These are phyloP conservation scores for Daedaleopsis nitida DNA, from an alignment of 768 basidiomycete genomes.

Conservation along the genomic window DNA sequence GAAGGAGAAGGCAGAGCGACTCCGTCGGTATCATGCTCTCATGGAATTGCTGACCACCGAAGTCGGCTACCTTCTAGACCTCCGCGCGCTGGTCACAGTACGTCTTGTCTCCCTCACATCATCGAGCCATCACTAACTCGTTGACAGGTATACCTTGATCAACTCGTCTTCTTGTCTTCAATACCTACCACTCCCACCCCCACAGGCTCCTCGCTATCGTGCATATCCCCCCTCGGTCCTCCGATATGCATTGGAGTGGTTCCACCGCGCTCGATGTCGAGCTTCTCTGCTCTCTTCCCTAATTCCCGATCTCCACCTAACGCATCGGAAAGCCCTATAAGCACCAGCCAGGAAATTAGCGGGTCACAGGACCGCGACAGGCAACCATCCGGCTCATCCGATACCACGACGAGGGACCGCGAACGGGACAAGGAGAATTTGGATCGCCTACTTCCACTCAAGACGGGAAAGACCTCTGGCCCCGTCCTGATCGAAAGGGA, in stretches of 20 bases:
- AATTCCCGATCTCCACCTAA: conserved; percentile 12
- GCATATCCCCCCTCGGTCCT: conserved; percentile 5
- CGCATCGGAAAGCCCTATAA: conserved; percentile 5
- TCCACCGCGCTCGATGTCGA: conserved; percentile 16
- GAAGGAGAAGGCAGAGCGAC: conserved; percentile 17
- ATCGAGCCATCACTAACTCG: background rate
- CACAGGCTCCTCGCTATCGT: conserved; percentile 4
- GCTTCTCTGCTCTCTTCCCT: conserved; percentile 22
- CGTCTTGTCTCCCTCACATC: conserved; percentile 24
- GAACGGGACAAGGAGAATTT: conserved; percentile 14
- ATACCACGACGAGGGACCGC: conserved; percentile 5
- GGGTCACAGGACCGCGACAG: conserved; percentile 2
- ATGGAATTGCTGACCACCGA: conserved; percentile 87
- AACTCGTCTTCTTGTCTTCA: conserved; percentile 30
- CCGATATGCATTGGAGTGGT: background rate
- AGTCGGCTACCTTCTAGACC: conserved; percentile 75
- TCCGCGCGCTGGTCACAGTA: conserved; percentile 77
- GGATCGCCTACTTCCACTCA: conserved; percentile 5
- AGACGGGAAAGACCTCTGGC: conserved; percentile 33
- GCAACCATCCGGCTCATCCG: conserved; percentile 13
- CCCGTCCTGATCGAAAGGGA: conserved; percentile 59
- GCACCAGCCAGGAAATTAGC: background rate
- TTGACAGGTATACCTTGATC: conserved; percentile 49
- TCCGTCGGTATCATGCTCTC: conserved; percentile 65
- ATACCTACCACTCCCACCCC: conserved; percentile 42